Base-by-base conservation (phyloP, 2,329 filamentous ascomycete genomes). In the Nemania abortiva region DNA sequence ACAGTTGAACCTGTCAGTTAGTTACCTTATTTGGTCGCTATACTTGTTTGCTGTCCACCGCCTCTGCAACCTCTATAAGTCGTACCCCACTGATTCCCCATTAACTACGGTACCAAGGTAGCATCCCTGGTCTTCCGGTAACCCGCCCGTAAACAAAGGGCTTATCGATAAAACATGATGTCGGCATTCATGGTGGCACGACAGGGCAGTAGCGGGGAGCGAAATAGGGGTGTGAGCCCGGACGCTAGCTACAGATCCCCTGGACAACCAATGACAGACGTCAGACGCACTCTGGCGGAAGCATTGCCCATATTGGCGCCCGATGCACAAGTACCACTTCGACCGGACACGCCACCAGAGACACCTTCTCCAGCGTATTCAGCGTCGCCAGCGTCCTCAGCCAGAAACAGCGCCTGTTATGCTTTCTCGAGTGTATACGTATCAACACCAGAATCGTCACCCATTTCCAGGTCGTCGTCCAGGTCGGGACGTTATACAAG, bases 201-300 rank as follows among this genome's bases (percentile, higher is more conserved):
- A 22, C 22, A 20, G 5, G 64, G 64, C 55, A 66, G 50, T 50
- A 60, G 66, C 67, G 72, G 74, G 71, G 74, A 66, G 66, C 65
- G 39, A 67, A 77, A 76, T 75, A 77, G 75, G 75, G 73, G 75
- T 70, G 70, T 54, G 22, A 39, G 47, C 37, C 49, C 31, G 29
- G 63, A 59, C 57, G 34, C 42, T 59, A 66, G 61, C 64, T 52
- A 50, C 22, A 61, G 70, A 62, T 77, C 75, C 66, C 76, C 75
- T 72, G 39, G 72, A 65, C 76, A 76, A 76, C 76, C 75, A 76
- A 76, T 75, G 69, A 66, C 70, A 68, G 68, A 71, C 63, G 72
- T 74, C 63, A 69, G 69, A 65, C 69, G 71, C 64, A 72, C 71
- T 70, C 70, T 73, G 70, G 69, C 70, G 60, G 72, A 72, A 72